Evolutionary conservation across 352 stramenopile species (phyloP).

Genomic region (Phytophthora pini): DNA sequence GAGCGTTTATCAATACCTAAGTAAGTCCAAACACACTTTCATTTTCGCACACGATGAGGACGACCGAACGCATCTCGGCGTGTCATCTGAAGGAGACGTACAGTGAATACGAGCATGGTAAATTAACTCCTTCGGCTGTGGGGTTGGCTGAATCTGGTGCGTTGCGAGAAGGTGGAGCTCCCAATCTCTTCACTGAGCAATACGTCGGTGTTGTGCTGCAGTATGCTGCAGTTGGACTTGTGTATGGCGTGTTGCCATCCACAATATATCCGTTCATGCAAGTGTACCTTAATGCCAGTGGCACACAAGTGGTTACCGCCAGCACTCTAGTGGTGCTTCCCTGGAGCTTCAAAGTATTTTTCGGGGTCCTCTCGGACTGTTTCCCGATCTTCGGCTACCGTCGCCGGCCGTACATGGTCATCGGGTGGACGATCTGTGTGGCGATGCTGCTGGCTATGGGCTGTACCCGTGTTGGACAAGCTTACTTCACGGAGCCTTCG

Average conservation of each 20-base stretch:
- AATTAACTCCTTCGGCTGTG: not conserved
- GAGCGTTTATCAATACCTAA: too few species aligned
- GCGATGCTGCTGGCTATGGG: constrained; percentile 38
- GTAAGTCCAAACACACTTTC: too few species aligned
- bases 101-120: constrained; percentile 4
- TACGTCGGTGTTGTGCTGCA: constrained; percentile 40
- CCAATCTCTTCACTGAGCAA: constrained; percentile 35
- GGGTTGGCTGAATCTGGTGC: constrained; percentile 16
- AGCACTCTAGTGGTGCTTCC: constrained; percentile 42
- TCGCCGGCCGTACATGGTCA: constrained; percentile 45
- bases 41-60: not conserved
- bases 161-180: constrained; percentile 30
- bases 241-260: constrained; percentile 39
- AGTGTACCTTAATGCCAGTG: constrained; percentile 47
- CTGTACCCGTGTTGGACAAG: constrained; percentile 9
- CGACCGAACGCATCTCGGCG: not conserved
- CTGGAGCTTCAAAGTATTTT: constrained; percentile 35
- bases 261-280: constrained; percentile 50
- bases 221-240: constrained; percentile 44
- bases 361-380: constrained; percentile 34
- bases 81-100: not conserved
- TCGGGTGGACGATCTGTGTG: constrained; percentile 41
- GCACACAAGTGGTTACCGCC: constrained; percentile 38
- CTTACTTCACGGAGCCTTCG: constrained; percentile 35
- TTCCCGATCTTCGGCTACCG: constrained; percentile 43